Evolutionary conservation across 2,329 filamentous ascomycete genomes (phyloP), one percentile per base, ranked within the genome.

Genomic region (Nothophaeocryptopus gaeumannii): DNA sequence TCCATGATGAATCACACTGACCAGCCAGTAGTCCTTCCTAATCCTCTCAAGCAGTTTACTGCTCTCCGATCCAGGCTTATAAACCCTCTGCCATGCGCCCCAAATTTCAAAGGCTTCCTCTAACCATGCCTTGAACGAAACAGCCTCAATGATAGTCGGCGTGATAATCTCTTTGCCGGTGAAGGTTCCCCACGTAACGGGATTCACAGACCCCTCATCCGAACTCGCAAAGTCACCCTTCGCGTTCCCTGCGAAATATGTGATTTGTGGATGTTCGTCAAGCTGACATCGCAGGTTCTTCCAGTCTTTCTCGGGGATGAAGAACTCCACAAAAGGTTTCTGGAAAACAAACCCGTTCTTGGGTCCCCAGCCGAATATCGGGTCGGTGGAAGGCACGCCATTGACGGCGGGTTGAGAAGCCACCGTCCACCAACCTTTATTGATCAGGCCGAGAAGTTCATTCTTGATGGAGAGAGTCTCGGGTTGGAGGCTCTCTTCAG

Each of bases 21-120:
- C 90, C 60, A 99, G 74, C 87, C 91, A 96, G 58, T 82, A 79
- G 61, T 89, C 88, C 39, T 81, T 77, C 63, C 82, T 80, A 32
- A 86, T 77, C 5, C 74, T 68, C 54, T 85, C 82, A 37, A 99
- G 73, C 48, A 96, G 74, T 64, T 79, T 81, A 60, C 85, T 84
- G 51, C 85, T 90, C 44, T 81, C 77, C 2, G 84, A 86, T 5
- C 81, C 83, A 40, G 84, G 79, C n/a, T 83, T 83, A 69, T 96
- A 97, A 39, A 96, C 86, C 59, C 87, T 80, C 53, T 87, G 84
- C 93, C 93, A 99, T 74, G 97, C 93, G 36, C 78, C 81, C 88
- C 92, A 97, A 64, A 97, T 96, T 30, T 86, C 86, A 73, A 93
- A 99, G 1, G 93, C 92, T 76, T 99, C 93, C 66, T 97, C 93